Evolutionary conservation across 1,284 basidiomycete species (phyloP).

Genomic region (Microbotryum scabiosae): DNA sequence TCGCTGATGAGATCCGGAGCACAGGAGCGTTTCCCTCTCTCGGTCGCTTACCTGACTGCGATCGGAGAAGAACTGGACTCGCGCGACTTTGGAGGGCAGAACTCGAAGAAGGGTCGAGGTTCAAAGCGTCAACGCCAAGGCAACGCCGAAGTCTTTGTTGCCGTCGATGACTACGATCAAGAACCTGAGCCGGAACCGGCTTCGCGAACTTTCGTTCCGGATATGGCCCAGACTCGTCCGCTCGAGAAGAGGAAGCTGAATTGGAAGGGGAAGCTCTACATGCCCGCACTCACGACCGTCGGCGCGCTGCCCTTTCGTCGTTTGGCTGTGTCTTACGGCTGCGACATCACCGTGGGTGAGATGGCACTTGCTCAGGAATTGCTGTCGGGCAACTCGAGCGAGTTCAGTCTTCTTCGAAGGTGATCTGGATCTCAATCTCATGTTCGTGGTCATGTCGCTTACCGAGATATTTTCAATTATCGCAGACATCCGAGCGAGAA

Average conservation of each 20-base stretch:
- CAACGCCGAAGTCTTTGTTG: background rate
- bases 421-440: slow-evolving; percentile 35
- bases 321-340: slow-evolving; percentile 74
- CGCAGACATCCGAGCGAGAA: slow-evolving; percentile 72
- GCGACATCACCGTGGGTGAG: slow-evolving; percentile 91
- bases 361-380: slow-evolving; percentile 47
- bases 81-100: slow-evolving; percentile 5
- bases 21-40: slow-evolving; percentile 28
- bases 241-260: slow-evolving; percentile 77
- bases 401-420: slow-evolving; percentile 80
- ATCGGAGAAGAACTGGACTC: slow-evolving; percentile 31
- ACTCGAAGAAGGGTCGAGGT: background rate
- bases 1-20: no score
- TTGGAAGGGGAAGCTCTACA: slow-evolving; percentile 81
- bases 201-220: slow-evolving; percentile 28
- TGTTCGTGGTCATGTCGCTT: background rate
- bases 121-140: background rate
- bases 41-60: slow-evolving; percentile 23
- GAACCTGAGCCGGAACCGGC: slow-evolving; percentile 3
- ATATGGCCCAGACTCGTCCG: slow-evolving; percentile 54
- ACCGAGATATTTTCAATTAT: no score
- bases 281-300: slow-evolving; percentile 83
- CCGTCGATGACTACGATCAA: background rate
- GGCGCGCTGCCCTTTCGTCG: slow-evolving; percentile 93
- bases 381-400: slow-evolving; percentile 63